phyloP scores from a whole-genome alignment of 2,329 filamentous ascomycete species.

The Pseudopyrenochaeta lycopersici region DNA sequence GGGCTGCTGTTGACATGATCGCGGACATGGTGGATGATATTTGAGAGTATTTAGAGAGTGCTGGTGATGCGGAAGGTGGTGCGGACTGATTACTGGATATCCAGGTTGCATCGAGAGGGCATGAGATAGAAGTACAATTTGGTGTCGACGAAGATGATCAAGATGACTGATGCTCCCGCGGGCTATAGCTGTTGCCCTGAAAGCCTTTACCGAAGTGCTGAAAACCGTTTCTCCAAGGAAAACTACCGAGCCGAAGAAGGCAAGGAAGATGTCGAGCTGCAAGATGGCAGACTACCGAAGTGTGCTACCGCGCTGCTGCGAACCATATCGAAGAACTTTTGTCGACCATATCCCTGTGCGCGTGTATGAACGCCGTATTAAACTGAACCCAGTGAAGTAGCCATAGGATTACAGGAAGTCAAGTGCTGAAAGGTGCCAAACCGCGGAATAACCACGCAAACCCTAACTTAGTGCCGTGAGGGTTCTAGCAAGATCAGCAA shows the following conservation, averaged over 20 bases:
- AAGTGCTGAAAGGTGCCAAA: slow-evolving; percentile 38
- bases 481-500: slow-evolving; percentile 48
- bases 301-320: slow-evolving; percentile 44
- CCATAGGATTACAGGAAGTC: slow-evolving; percentile 46
- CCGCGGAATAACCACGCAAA: slow-evolving; percentile 32
- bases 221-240: slow-evolving; percentile 53
- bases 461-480: slow-evolving; percentile 47
- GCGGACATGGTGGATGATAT: slow-evolving; percentile 43
- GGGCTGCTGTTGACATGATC: slow-evolving; percentile 39
- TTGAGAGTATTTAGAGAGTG: slow-evolving; percentile 47
- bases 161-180: slow-evolving; percentile 47
- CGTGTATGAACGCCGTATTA: slow-evolving; percentile 47
- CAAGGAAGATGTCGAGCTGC: slow-evolving; percentile 44
- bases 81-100: slow-evolving; percentile 49
- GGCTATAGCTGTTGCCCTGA: slow-evolving; percentile 46
- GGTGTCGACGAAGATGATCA: slow-evolving; percentile 48
- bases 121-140: slow-evolving; percentile 56
- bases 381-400: slow-evolving; percentile 47
- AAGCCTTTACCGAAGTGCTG: slow-evolving; percentile 50
- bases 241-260: slow-evolving; percentile 51
- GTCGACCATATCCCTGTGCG: slow-evolving; percentile 47
- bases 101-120: slow-evolving; percentile 48
- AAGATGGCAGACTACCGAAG: slow-evolving; percentile 45
- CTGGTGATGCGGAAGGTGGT: slow-evolving; percentile 45
- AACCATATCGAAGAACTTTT: slow-evolving; percentile 51